Percentiles rank a stretch among this genome's conserved stretches.
Conservation (phyloP, 2,329 filamentous ascomycete genomes). For the Graphiopsis chlorocephala region DNA sequence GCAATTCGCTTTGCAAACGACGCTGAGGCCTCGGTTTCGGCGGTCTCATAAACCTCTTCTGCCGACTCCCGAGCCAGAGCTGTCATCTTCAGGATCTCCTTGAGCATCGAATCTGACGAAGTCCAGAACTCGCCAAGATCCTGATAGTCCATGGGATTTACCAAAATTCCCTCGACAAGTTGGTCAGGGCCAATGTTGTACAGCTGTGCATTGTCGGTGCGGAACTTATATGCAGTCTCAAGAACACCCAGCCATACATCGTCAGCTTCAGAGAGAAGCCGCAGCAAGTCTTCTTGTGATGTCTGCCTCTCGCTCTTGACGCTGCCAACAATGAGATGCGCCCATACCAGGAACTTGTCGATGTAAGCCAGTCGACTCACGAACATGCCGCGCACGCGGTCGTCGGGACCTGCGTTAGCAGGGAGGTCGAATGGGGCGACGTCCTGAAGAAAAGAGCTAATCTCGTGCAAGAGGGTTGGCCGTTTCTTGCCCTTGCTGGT, state of each 20-base stretch:
- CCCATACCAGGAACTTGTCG: constrained; percentile 26
- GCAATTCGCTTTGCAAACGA: constrained; percentile 48
- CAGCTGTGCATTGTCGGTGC: constrained; percentile 62
- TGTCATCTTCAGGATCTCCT: constrained; percentile 37
- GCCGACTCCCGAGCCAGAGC: constrained; percentile 42
- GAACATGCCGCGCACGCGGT: constrained; percentile 84
- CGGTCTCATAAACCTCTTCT: constrained; percentile 38
- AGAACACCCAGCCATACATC: constrained; percentile 68
- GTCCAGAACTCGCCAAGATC: constrained; percentile 83
- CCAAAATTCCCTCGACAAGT: constrained; percentile 49
- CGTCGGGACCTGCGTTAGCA: constrained; percentile 65
- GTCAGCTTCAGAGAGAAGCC: constrained; percentile 63
- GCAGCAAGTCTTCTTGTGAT: constrained; percentile 44
- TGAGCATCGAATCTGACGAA: constrained; percentile 54
- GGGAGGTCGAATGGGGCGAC: constrained; percentile 69
- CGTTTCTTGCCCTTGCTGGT: constrained; percentile 57
- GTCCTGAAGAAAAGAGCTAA: constrained; percentile 73
- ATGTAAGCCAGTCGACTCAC: constrained; percentile 42
- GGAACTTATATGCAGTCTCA: constrained; percentile 66
- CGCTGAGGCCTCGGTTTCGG: constrained; percentile 24
- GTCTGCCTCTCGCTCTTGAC: constrained; percentile 23
- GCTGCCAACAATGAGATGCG: constrained; percentile 22
- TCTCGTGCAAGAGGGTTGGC: constrained; percentile 68
- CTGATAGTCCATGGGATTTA: constrained; percentile 57
- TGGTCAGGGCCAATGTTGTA: constrained; percentile 73